These are phyloP conservation scores for Lepidium africanum DNA, from an alignment of 345 rosid genomes.

Conservation along the genomic window DNA sequence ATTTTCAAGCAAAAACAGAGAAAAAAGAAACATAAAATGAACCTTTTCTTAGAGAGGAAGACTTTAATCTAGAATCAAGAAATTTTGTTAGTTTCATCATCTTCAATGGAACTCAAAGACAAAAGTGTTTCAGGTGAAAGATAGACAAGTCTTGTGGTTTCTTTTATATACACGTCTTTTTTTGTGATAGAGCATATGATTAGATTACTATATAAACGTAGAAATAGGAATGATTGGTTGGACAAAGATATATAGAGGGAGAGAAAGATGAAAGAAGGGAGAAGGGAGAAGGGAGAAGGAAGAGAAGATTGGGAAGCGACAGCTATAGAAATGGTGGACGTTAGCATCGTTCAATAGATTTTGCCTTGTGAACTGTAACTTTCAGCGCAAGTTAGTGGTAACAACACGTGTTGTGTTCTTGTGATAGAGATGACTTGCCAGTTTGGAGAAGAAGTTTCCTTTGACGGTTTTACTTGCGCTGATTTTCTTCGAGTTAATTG, in stretches of 20 bases:
- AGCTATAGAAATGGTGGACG: constrained; percentile 26
- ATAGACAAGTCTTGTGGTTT: not conserved
- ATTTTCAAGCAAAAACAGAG: not conserved
- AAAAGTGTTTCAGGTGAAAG: constrained; percentile 14
- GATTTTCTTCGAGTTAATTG: no score
- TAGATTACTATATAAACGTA: not conserved
- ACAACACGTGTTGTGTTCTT: constrained; percentile 33
- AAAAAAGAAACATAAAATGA: no score
- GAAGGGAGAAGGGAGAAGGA: constrained; percentile 27
- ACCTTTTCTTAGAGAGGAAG: constrained; percentile 37
- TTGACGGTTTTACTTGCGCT: constrained; percentile 5
- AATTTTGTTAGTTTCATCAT: constrained; percentile 27
- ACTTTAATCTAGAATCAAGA: constrained; percentile 16
- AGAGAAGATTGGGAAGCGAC: constrained; percentile 33
- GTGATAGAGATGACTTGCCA: constrained; percentile 7
- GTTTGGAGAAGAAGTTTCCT: constrained; percentile 22
- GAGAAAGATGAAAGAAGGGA: not conserved
- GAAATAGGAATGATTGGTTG: constrained; percentile 26
- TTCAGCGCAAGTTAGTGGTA: constrained; percentile 36
- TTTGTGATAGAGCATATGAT: not conserved
- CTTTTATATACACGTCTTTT: constrained; percentile 15
- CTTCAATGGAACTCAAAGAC: constrained; percentile 11
- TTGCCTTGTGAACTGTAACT: constrained; percentile 21
- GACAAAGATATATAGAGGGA: constrained; percentile 18
- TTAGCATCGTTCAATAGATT: constrained; percentile 23